Evolutionary conservation across 139 green algal genomes (phyloP).

Genomic region (Cymbomonas tetramitiformis): DNA sequence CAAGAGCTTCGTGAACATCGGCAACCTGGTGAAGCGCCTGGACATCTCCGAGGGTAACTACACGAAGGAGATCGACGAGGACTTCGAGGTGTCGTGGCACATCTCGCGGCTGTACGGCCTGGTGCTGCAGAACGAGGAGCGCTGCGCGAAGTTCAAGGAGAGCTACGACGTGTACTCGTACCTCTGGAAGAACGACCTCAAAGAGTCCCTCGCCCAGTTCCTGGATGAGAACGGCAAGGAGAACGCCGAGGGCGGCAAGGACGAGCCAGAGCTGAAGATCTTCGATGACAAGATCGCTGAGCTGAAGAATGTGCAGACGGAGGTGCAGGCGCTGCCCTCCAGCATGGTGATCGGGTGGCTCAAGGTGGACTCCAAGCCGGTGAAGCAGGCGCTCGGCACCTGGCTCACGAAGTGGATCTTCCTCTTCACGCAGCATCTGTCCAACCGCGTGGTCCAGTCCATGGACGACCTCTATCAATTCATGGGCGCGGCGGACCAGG

Average conservation of each 20-base stretch:
- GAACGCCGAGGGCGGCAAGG: slow-evolving; percentile 27
- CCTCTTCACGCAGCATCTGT: slow-evolving; percentile 68
- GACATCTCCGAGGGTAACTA: slow-evolving; percentile 71
- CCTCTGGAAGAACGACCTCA: slow-evolving; percentile 65
- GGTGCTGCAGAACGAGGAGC: slow-evolving; percentile 46
- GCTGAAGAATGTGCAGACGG: slow-evolving; percentile 48
- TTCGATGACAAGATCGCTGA: slow-evolving; percentile 58
- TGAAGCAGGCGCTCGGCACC: slow-evolving; percentile 48
- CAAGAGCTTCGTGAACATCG: slow-evolving; percentile 51
- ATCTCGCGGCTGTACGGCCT: slow-evolving; percentile 39
- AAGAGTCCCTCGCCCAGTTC: slow-evolving; percentile 39
- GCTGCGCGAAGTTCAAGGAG: slow-evolving; percentile 56
- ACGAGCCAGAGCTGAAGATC: slow-evolving; percentile 49
- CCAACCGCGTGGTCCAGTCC: slow-evolving; percentile 37
- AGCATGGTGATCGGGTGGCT: slow-evolving; percentile 52
- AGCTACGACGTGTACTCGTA: slow-evolving; percentile 55
- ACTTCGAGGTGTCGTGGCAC: slow-evolving; percentile 52
- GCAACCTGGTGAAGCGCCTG: slow-evolving; percentile 58
- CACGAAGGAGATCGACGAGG: slow-evolving; percentile 71
- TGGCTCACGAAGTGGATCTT: slow-evolving; percentile 65
- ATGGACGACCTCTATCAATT: slow-evolving; percentile 67
- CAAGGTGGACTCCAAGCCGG: slow-evolving; percentile 62
- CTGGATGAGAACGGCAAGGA: slow-evolving; percentile 34
- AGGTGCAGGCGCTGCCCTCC: slow-evolving; percentile 46
- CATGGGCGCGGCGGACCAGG: slow-evolving; percentile 51